These are phyloP conservation scores for Penicillium palitans DNA, from an alignment of 2,329 filamentous ascomycete genomes.

Conservation along the genomic window DNA sequence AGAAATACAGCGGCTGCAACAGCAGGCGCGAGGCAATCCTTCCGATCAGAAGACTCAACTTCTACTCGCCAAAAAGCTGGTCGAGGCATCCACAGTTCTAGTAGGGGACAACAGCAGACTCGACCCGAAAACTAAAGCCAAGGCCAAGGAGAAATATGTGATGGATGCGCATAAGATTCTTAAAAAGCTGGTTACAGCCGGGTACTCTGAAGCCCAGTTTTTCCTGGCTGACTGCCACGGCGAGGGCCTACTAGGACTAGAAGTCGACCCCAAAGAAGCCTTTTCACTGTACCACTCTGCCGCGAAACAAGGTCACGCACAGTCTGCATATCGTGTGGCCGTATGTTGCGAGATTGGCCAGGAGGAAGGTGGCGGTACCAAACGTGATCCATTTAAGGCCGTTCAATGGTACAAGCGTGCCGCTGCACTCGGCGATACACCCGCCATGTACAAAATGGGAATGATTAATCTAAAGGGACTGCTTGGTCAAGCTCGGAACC, in stretches of 20 bases:
- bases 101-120: slow-evolving; percentile 72
- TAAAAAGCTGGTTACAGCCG: slow-evolving; percentile 76
- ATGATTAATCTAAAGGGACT: slow-evolving; percentile 94
- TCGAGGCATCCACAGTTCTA: slow-evolving; percentile 79
- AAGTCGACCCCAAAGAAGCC: slow-evolving; percentile 85
- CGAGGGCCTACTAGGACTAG: slow-evolving; percentile 73
- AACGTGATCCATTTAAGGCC: slow-evolving; percentile 86
- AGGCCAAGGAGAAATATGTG: slow-evolving; percentile 77
- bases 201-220: slow-evolving; percentile 88
- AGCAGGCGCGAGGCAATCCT: slow-evolving; percentile 68
- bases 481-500: slow-evolving; percentile 80
- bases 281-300: slow-evolving; percentile 92
- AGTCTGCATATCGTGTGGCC: slow-evolving; percentile 88
- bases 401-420: slow-evolving; percentile 98
- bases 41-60: slow-evolving; percentile 71
- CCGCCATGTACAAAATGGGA: slow-evolving; percentile 97
- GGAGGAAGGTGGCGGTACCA: slow-evolving; percentile 90
- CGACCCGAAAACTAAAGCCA: slow-evolving; percentile 63
- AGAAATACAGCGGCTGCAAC: slow-evolving; percentile 74
- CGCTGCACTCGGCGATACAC: slow-evolving; percentile 82
- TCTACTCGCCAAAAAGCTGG: slow-evolving; percentile 74
- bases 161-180: slow-evolving; percentile 85
- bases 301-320: slow-evolving; percentile 82
- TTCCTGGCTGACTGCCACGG: slow-evolving; percentile 88
- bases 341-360: slow-evolving; percentile 97